phyloP scores from a whole-genome alignment of 305 asterid species.

The Solanum hybrid region DNA sequence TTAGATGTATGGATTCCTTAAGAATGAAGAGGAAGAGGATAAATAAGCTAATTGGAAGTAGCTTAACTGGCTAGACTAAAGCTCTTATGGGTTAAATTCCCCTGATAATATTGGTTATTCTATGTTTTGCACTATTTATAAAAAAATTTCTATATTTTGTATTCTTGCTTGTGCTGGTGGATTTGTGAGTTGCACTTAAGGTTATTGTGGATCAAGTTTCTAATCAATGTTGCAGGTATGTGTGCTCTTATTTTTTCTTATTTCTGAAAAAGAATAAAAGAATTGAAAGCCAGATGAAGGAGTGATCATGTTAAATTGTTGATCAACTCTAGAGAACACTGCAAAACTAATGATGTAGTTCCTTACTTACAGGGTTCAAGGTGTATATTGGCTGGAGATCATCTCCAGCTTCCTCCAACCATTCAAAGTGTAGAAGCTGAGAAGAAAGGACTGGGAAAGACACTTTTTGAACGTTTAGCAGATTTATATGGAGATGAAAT shows the following conservation, averaged over 20 bases:
- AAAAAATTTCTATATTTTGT: background rate
- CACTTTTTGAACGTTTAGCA: conserved; percentile 91
- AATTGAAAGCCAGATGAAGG: background rate
- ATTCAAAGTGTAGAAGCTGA: conserved; percentile 97
- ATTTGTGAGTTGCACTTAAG: background rate
- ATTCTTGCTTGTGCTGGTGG: background rate
- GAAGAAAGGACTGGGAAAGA: conserved; percentile 84
- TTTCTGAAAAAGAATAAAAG: background rate
- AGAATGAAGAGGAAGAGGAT: conserved; percentile 1
- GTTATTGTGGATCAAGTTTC: background rate
- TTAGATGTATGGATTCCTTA: background rate
- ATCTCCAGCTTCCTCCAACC: conserved; percentile 98
- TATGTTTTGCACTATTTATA: background rate
- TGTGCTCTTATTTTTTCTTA: background rate
- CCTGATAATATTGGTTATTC: background rate
- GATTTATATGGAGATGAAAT: conserved; percentile 74
- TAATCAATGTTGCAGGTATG: background rate
- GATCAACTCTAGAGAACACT: background rate
- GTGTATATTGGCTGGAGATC: conserved; percentile 92
- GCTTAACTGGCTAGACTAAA: background rate
- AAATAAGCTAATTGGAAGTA: background rate
- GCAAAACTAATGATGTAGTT: background rate
- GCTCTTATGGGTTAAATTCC: background rate
- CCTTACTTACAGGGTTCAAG: conserved; percentile 59
- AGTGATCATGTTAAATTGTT: background rate